Evolutionary conservation across 768 basidiomycete species (phyloP).

Genomic region (Macrolepiota fuliginosa): DNA sequence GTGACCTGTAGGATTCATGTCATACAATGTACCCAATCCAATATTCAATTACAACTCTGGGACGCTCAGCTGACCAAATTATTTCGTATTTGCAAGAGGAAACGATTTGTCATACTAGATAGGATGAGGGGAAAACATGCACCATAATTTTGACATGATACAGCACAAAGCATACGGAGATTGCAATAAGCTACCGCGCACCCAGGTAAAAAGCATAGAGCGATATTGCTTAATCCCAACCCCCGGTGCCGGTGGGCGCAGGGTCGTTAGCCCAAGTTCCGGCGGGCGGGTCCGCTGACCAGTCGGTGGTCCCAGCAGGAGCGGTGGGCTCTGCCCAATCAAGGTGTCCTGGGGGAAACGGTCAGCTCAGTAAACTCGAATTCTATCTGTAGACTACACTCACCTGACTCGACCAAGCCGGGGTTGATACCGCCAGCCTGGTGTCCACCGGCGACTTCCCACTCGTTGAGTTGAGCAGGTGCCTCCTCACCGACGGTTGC

Average conservation of each 20-base stretch:
- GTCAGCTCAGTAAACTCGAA: slow-evolving; percentile 10
- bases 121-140: slow-evolving; percentile 11
- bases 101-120: slow-evolving; percentile 5
- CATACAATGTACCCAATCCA: not conserved
- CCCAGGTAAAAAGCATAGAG: slow-evolving; percentile 7
- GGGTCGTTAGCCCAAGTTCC: slow-evolving; percentile 39
- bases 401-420: slow-evolving; percentile 63
- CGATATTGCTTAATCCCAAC: slow-evolving; percentile 34
- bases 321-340: slow-evolving; percentile 76
- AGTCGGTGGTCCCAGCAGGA: slow-evolving; percentile 57
- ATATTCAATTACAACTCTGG: not conserved
- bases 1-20: not conserved
- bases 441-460: slow-evolving; percentile 73
- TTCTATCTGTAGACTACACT: slow-evolving; percentile 19
- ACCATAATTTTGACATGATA: slow-evolving; percentile 28
- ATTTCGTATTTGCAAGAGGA: slow-evolving; percentile 5
- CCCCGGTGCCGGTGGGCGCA: slow-evolving; percentile 27
- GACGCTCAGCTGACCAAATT: not conserved
- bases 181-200: slow-evolving; percentile 15
- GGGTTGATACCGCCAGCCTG: slow-evolving; percentile 77
- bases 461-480: slow-evolving; percentile 47
- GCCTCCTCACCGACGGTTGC: slow-evolving; percentile 51
- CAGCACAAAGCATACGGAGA: slow-evolving; percentile 16
- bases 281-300: slow-evolving; percentile 79
- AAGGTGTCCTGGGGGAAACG: slow-evolving; percentile 52